Evolutionary conservation across 2,329 filamentous ascomycete genomes (phyloP), one percentile per base, ranked within the genome.

Genomic region (Pleomassaria siparia): DNA sequence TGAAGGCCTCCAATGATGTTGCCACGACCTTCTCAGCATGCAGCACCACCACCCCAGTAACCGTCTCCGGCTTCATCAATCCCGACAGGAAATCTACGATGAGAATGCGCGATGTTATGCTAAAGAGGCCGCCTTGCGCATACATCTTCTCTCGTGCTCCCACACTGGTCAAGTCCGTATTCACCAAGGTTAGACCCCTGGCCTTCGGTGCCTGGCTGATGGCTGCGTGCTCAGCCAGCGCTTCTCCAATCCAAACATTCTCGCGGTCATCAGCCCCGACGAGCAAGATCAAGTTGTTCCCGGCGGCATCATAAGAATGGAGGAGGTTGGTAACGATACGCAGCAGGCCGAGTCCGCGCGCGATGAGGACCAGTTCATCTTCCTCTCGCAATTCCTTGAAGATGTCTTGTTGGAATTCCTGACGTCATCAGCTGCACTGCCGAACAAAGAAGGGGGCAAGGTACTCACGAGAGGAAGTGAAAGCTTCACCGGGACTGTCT

Each of bases 201-300:
- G 91, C 90, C 62, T 87, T 86, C 13, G 88, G 83, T 15, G 89
- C 82, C 72, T 85, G 86, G 76, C 90, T 96, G 67, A 96, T 84
- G 53, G 90, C 91, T 66, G 91, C 91, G 75, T 97, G 91, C 74
- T 99, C 94, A 20, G 94, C 94, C 66, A 99, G 77, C 24, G 91
- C 89, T 75, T 97, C 94, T 58, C 94, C 94, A 50, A 99, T 91
- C 91, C 92, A 97, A 46, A 87, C 86, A 82, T 96, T 96, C 67
- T 99, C 94, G 50, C 89, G 84, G 26, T 96, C 91, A 50, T 94
- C 88, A 28, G 94, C 91, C 9, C 91, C 91, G 33, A 97, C 84
- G 16, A 99, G 75, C 36, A 99, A 78, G 40, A 99, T 86, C 45
- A 99, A 77, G 65, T 95, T 97, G 73, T 94, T 95, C 12, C 94